phyloP scores from a whole-genome alignment of 2,329 filamentous ascomycete genomes.

The Mycosphaerella sp. region DNA sequence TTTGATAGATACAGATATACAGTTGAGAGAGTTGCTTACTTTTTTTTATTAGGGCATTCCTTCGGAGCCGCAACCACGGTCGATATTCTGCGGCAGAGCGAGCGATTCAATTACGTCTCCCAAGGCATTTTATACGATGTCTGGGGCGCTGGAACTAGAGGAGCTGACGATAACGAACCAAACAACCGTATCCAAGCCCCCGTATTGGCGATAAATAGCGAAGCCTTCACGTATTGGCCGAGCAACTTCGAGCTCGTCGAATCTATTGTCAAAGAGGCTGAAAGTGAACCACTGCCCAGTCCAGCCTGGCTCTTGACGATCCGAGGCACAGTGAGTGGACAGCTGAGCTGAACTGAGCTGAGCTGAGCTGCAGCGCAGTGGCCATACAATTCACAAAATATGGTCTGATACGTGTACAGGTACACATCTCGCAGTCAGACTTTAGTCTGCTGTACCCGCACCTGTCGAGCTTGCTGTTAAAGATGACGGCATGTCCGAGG shows the following conservation, averaged over 20 bases:
- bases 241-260: slow-evolving; percentile 56
- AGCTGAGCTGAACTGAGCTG: too few relatives aligned
- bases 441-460: slow-evolving; percentile 59
- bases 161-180: slow-evolving; percentile 38
- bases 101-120: slow-evolving; percentile 52
- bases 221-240: slow-evolving; percentile 66
- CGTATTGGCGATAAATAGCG: slow-evolving; percentile 58
- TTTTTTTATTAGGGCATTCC: slow-evolving; percentile 45
- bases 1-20: too few relatives aligned
- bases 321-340: slow-evolving; percentile 49
- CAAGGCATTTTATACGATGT: slow-evolving; percentile 63
- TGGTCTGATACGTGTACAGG: too few relatives aligned
- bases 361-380: too few relatives aligned
- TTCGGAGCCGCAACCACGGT: slow-evolving; percentile 61
- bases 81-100: slow-evolving; percentile 52
- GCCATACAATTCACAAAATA: too few relatives aligned
- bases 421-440: slow-evolving; percentile 59
- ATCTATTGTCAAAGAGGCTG: slow-evolving; percentile 53
- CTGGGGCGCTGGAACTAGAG: slow-evolving; percentile 50
- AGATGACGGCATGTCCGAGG: slow-evolving; percentile 57
- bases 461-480: slow-evolving; percentile 53
- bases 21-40: too few relatives aligned
- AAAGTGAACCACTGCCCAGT: slow-evolving; percentile 32
- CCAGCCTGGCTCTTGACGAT: slow-evolving; percentile 45
- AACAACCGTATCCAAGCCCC: slow-evolving; percentile 48